Conservation (phyloP, 2,329 filamentous ascomycete genomes). For the Coniochaeta hoffmannii region DNA sequence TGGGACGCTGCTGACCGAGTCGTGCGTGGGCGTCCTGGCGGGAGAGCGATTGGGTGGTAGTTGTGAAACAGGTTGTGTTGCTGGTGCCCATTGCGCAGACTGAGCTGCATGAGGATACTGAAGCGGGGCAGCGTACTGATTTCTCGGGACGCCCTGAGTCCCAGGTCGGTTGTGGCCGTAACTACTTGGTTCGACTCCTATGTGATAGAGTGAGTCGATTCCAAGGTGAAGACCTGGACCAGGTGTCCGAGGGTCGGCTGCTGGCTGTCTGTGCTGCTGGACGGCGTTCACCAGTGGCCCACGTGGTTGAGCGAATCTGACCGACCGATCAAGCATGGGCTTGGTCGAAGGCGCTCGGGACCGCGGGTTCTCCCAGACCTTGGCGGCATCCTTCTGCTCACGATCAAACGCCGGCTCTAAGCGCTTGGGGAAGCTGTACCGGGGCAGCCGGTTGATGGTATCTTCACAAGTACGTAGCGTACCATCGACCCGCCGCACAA, state of each 20-base stretch:
- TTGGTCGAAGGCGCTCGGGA: background rate
- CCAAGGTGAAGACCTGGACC: background rate
- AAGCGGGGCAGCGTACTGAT: background rate
- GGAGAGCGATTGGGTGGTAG: background rate
- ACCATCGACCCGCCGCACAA: background rate
- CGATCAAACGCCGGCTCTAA: background rate
- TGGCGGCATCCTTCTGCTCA: background rate
- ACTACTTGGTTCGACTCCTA: no score
- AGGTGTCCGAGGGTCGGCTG: background rate
- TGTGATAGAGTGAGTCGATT: background rate
- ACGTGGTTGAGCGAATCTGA: background rate
- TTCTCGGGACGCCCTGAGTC: background rate
- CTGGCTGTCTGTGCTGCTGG: background rate
- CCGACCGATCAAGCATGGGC: background rate
- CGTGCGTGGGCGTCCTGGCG: background rate
- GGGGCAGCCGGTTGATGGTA: background rate
- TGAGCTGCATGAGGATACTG: background rate
- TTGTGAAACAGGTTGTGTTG: no score
- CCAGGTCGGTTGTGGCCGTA: no score
- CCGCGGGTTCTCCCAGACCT: background rate
- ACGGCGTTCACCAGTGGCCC: background rate
- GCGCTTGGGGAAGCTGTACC: background rate
- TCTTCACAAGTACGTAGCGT: background rate
- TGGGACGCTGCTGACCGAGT: background rate
- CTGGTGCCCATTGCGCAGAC: no score